phyloP scores from a whole-genome alignment of 129 eudicot species.

The Cynara cardunculus region DNA sequence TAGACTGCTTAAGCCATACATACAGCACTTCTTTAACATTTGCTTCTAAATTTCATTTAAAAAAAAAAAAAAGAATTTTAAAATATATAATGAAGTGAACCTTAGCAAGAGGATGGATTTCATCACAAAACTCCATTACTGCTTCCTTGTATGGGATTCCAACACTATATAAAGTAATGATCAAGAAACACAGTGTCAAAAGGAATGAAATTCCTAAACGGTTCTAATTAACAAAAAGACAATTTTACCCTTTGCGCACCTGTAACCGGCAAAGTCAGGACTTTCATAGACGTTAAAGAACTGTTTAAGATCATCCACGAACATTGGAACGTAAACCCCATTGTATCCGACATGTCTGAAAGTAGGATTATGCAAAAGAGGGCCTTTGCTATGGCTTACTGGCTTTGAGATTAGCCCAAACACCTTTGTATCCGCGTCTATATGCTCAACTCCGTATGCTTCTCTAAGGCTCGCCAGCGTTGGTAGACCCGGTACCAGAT shows the following conservation, averaged over 20 bases:
- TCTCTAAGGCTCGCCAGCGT: slow-evolving; percentile 50
- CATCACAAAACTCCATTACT: slow-evolving; percentile 60
- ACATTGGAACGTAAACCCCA: slow-evolving; percentile 76
- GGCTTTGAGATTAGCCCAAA: slow-evolving; percentile 80
- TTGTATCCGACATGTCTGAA: slow-evolving; percentile 72
- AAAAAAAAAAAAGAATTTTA: background rate
- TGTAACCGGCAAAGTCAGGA: slow-evolving; percentile 85
- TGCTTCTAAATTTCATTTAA: background rate
- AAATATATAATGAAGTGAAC: slow-evolving; percentile 19
- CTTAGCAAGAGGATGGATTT: slow-evolving; percentile 86
- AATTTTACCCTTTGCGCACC: slow-evolving; percentile 32
- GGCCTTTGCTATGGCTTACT: slow-evolving; percentile 88
- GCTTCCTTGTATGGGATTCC: slow-evolving; percentile 94
- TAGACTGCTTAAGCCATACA: slow-evolving; percentile 40
- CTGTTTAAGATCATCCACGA: slow-evolving; percentile 69
- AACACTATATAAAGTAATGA: slow-evolving; percentile 43
- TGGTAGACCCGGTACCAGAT: slow-evolving; percentile 54
- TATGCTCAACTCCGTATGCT: slow-evolving; percentile 48
- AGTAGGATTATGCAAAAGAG: slow-evolving; percentile 71
- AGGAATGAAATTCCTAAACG: background rate
- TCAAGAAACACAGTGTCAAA: slow-evolving; percentile 13
- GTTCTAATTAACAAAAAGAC: background rate
- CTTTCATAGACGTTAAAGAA: slow-evolving; percentile 58
- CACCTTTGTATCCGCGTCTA: slow-evolving; percentile 58
- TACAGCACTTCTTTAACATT: slow-evolving; percentile 3